Base-by-base conservation (phyloP, 495 filamentous ascomycete genomes). In the Penicillium turbatum region DNA sequence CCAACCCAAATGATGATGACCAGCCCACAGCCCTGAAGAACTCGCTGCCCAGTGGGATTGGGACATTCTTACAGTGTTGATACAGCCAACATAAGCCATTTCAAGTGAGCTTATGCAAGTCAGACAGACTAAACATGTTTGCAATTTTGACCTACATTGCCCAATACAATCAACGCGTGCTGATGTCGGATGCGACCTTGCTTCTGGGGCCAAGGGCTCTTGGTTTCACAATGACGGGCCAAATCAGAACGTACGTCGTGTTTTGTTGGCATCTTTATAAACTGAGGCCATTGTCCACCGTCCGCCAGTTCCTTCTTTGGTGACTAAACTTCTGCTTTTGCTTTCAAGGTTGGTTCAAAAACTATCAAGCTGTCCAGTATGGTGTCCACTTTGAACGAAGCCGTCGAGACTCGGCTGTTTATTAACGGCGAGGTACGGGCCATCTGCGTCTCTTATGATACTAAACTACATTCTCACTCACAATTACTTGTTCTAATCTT, bases 371-470 rank as follows among this genome's bases (percentile, higher is more conserved):
- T 27, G 11, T 29, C n/a, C 48, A 64, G 24, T 12, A 61, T 64
- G 61, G 51, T 54, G 12, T 37, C 51, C 17, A 19, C 17, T 10
- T 26, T 44, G 30, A 36, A 46, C 1, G 55, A 66, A 50, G 37
- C 61, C 2, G 64, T 68, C 12, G 69, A 71, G 46, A 66, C 60
- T 42, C 66, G 75, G 7, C 67, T 79, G 7, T 79, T 79, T 54
- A 80, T 81, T 43, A 75, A 79, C 57, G 72, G 70, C 60, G 68
- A 76, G 64, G 75, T 76, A 67, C 10, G 15, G 3, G 15, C 1
- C 12, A 32, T 2, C 29, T 34, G 17, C 17, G 10, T 5, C 16
- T 12, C 17, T 45, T 2, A 17, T 31, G 5, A 15, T 32, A 2
- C 0, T 15, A 16, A 2, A n/a, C 3, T 41, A 11, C 16, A 26